A percentile compares a stretch with the other conserved stretches of the same genome.
Conservation (phyloP, 225 moss, liverwort and hornwort species). For the Physcomitrellopsis africana region DNA sequence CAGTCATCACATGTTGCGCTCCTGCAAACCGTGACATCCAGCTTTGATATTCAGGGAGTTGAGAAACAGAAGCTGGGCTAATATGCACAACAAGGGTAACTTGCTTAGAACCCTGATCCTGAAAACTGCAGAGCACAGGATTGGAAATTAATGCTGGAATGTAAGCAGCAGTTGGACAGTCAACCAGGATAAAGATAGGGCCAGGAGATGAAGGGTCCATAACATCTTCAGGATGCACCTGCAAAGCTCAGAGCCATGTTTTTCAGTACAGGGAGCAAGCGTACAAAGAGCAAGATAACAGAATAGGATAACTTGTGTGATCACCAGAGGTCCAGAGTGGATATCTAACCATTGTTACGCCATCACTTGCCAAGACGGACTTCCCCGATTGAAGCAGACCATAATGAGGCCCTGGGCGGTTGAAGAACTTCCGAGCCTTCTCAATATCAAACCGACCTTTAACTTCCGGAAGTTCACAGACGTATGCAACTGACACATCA, state of each 20-base stretch:
- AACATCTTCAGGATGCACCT: constrained; percentile 92
- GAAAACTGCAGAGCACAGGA: constrained; percentile 61
- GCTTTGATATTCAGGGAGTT: constrained; percentile 60
- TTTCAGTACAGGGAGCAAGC: not conserved
- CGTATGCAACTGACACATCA: constrained; percentile 82
- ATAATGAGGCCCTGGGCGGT: constrained; percentile 84
- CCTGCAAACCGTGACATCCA: constrained; percentile 82
- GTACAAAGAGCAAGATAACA: constrained; percentile 16
- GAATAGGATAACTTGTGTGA: not conserved
- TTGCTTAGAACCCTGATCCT: constrained; percentile 55
- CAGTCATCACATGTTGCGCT: constrained; percentile 89
- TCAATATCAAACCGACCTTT: constrained; percentile 90
- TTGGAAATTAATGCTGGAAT: constrained; percentile 66
- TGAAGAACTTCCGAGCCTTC: constrained; percentile 71
- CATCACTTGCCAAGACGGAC: constrained; percentile 73
- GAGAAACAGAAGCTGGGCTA: constrained; percentile 67
- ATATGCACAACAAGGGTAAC: constrained; percentile 87
- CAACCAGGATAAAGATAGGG: constrained; percentile 87
- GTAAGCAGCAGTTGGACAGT: constrained; percentile 73
- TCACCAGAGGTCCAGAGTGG: constrained; percentile 22
- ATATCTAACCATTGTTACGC: constrained; percentile 66
- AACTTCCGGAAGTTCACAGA: constrained; percentile 93
- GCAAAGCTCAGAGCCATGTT: constrained; percentile 23
- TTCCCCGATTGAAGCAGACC: constrained; percentile 88
- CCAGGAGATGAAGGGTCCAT: constrained; percentile 98